phyloP scores from a whole-genome alignment of 2,329 filamentous ascomycete genomes.

The Neocatenulostroma microsporum region DNA sequence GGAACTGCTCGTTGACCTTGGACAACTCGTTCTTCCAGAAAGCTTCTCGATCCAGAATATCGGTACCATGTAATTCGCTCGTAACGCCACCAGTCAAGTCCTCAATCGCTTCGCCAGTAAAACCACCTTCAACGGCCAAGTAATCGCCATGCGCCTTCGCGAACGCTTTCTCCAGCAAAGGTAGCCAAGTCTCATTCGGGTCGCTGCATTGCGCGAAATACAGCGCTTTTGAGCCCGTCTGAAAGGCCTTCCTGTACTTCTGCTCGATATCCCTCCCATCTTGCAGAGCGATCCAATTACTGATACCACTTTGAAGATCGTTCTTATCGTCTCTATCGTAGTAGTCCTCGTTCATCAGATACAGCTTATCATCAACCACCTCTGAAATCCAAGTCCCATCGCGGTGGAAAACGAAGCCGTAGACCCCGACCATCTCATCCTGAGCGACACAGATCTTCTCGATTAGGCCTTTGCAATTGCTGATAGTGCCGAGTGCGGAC shows the following conservation, averaged over 20 bases:
- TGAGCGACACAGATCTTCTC: slow-evolving; percentile 63
- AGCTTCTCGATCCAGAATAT: slow-evolving; percentile 11
- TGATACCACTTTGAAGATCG: slow-evolving; percentile 25
- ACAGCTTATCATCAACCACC: slow-evolving; percentile 83
- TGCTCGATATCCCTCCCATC: slow-evolving; percentile 43
- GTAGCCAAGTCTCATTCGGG: slow-evolving; percentile 72
- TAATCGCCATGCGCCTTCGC: slow-evolving; percentile 76
- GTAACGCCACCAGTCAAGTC: slow-evolving; percentile 40
- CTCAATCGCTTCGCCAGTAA: slow-evolving; percentile 55
- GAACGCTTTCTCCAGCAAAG: slow-evolving; percentile 70
- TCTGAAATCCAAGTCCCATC: slow-evolving; percentile 85
- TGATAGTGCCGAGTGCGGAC: slow-evolving; percentile 66
- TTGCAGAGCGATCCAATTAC: slow-evolving; percentile 20
- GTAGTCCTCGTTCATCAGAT: slow-evolving; percentile 69
- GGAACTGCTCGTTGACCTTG: slow-evolving; percentile 3
- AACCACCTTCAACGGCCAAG: slow-evolving; percentile 63
- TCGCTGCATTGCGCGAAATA: slow-evolving; percentile 68
- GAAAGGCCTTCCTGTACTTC: slow-evolving; percentile 62
- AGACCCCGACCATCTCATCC: slow-evolving; percentile 65
- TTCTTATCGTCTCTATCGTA: slow-evolving; percentile 47
- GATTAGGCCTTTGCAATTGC: slow-evolving; percentile 65
- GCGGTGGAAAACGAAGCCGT: slow-evolving; percentile 73
- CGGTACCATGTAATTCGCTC: slow-evolving; percentile 14
- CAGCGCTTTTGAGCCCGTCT: slow-evolving; percentile 64
- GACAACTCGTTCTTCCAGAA: slow-evolving; percentile 6